Percentiles rank a stretch among this genome's conserved stretches.
phyloP scores from a whole-genome alignment of 73 alveolate species.

The Tetrahymena malaccensis region DNA sequence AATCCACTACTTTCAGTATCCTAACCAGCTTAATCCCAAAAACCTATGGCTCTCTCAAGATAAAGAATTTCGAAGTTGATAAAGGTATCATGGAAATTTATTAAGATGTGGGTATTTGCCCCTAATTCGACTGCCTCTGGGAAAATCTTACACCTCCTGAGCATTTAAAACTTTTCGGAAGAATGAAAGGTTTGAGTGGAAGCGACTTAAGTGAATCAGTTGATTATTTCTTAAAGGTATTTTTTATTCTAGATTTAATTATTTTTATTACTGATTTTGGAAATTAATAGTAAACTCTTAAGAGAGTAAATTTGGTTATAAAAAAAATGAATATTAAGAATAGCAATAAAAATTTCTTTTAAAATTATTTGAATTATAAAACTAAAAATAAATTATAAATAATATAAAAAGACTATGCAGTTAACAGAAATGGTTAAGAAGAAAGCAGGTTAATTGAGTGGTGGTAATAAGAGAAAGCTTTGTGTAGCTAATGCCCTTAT shows the following conservation, averaged over 20 bases:
- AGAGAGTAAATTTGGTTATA: background rate
- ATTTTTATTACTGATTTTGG: background rate
- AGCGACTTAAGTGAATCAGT: conserved; percentile 1
- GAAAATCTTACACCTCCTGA: conserved; percentile 53
- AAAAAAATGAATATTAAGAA: too few relatives aligned
- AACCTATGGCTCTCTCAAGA: conserved; percentile 43
- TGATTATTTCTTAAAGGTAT: conserved; percentile 15
- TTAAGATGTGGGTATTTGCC: conserved; percentile 56
- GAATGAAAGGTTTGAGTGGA: conserved; percentile 45
- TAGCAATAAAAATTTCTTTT: too few relatives aligned
- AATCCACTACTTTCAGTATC: conserved; percentile 74
- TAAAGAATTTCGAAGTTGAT: conserved; percentile 18
- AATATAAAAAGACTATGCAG: background rate
- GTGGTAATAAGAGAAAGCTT: conserved; percentile 80
- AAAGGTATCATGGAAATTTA: conserved; percentile 32
- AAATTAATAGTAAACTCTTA: too few relatives aligned
- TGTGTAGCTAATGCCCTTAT: conserved; percentile 70
- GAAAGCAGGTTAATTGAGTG: conserved; percentile 55
- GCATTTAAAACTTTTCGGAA: conserved; percentile 52
- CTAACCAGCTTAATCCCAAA: conserved; percentile 37
- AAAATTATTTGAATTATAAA: too few relatives aligned
- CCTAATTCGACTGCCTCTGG: conserved; percentile 55
- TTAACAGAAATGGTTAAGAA: conserved; percentile 5
- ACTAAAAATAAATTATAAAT: too few relatives aligned
- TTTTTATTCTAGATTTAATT: too few relatives aligned